These are phyloP conservation scores for Arxiozyma slooffiae DNA, from an alignment of 1,139 yeast species.

Conservation along the genomic window DNA sequence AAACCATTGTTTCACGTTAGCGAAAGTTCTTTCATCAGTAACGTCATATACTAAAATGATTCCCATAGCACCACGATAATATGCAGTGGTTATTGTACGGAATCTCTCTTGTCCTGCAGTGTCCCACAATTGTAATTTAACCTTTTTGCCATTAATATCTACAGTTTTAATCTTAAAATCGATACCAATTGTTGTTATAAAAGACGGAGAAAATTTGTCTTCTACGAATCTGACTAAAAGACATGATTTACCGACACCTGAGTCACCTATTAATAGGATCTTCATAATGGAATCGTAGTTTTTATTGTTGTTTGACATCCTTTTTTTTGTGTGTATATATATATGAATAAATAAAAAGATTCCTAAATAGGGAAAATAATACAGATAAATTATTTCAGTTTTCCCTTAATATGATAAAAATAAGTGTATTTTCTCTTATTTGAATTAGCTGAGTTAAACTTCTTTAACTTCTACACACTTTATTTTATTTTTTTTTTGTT, in stretches of 20 bases:
- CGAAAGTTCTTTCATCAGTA: constrained; percentile 88
- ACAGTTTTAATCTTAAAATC: constrained; percentile 96
- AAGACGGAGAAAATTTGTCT: constrained; percentile 92
- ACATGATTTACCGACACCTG: constrained; percentile 97
- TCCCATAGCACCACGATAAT: constrained; percentile 98
- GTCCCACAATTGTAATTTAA: constrained; percentile 96
- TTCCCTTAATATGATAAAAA: too few relatives aligned
- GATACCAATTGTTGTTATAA: constrained; percentile 95
- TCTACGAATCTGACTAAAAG: constrained; percentile 88
- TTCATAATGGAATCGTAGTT: constrained; percentile 93
- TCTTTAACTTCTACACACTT: not conserved
- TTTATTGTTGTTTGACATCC: constrained; percentile 32
- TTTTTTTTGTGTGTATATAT: not conserved
- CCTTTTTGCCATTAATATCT: constrained; percentile 83
- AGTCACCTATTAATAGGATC: constrained; percentile 88
- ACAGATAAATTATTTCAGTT: not conserved
- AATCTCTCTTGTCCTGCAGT: constrained; percentile 91
- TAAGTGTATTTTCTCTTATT: too few relatives aligned
- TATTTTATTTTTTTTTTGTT: too few relatives aligned
- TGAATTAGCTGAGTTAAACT: not conserved
- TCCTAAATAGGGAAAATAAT: too few relatives aligned
- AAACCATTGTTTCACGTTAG: constrained; percentile 79
- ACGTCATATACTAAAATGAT: constrained; percentile 93
- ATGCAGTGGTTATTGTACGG: constrained; percentile 95
- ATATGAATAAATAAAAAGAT: too few relatives aligned